These are phyloP conservation scores for Zygosaccharomyces pseudobailii DNA, from an alignment of 1,139 yeast species.

Conservation along the genomic window DNA sequence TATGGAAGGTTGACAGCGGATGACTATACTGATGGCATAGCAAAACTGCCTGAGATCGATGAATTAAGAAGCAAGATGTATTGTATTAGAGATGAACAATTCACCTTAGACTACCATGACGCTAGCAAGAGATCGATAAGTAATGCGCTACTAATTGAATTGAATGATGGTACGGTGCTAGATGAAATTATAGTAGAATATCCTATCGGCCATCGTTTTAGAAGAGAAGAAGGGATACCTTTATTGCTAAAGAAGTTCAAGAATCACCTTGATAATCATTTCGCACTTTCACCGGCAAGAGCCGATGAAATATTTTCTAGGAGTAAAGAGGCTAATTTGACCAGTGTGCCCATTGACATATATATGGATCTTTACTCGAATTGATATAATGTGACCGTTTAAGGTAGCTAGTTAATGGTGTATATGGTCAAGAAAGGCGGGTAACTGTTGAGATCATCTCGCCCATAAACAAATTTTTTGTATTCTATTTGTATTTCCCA, in stretches of 20 bases:
- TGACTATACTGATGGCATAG: slow-evolving; percentile 49
- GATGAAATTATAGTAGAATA: slow-evolving; percentile 52
- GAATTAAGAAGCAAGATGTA: slow-evolving; percentile 49
- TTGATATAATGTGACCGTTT: neutral
- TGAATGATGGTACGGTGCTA: slow-evolving; percentile 49
- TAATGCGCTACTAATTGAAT: slow-evolving; percentile 46
- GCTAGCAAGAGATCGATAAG: slow-evolving; percentile 55
- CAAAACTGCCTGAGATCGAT: slow-evolving; percentile 50
- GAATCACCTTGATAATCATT: slow-evolving; percentile 46
- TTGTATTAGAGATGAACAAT: slow-evolving; percentile 47
- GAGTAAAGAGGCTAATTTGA: slow-evolving; percentile 36
- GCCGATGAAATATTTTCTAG: slow-evolving; percentile 39
- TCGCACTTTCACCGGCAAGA: slow-evolving; percentile 32
- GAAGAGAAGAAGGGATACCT: slow-evolving; percentile 57
- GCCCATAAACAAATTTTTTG: neutral
- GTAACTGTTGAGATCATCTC: neutral
- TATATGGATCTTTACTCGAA: slow-evolving; percentile 42
- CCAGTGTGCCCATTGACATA: slow-evolving; percentile 44
- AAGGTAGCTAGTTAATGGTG: neutral
- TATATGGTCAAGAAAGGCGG: neutral
- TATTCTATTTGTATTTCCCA: neutral
- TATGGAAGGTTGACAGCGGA: slow-evolving; percentile 53
- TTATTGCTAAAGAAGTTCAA: slow-evolving; percentile 47
- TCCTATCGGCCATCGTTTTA: slow-evolving; percentile 54
- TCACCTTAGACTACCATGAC: slow-evolving; percentile 49